Evolutionary conservation across 441 rosid species (phyloP), one percentile per base, ranked within the genome.

Genomic region (Euphorbia corollata): DNA sequence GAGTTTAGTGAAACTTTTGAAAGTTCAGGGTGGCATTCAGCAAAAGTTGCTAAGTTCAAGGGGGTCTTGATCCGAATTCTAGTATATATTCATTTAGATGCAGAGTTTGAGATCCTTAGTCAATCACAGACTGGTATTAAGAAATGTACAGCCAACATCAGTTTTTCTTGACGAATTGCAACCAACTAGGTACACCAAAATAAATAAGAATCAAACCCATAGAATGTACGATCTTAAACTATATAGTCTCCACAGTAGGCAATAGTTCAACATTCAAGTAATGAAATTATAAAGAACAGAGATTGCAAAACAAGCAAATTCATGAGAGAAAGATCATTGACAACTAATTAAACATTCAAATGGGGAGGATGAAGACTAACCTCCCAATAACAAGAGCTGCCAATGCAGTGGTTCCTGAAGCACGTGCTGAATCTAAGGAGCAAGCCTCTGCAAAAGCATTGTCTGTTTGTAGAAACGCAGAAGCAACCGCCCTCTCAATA

Each of bases 401-500:
- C 75, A 90, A 76, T 27, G 96, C 98, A 30, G 98, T 89, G 76
- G 96, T 87, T 64, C 98, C 98, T 24, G 93, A 92, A 76, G 84
- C 83, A 76, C 86, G 93, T 56, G 71, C 80, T 5, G 82, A 75
- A 81, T 92, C 85, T 41, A 72, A 61, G 19, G 90, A 80, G 76
- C 93, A 89, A 77, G 96, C 98, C 75, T 85, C 75, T 0, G 87
- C 87, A 81, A 92, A 89, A 70, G 98, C 91, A 71, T 68, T 71
- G 75, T 92, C 96, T 57, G 95, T 89, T 78, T 76, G 95, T 61
- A 81, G 81, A 78, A 89, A 92, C 18, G 96, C 95, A 43, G 98
- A 87, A 65, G 98, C 64, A 51, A 90, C 70, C 72, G 76, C 87
- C 81, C 78, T 89, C 74, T 82, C 81, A 38, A 92, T 77, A 64